Evolutionary conservation across 768 basidiomycete genomes (phyloP).

Genomic region (Grammothele lineata): DNA sequence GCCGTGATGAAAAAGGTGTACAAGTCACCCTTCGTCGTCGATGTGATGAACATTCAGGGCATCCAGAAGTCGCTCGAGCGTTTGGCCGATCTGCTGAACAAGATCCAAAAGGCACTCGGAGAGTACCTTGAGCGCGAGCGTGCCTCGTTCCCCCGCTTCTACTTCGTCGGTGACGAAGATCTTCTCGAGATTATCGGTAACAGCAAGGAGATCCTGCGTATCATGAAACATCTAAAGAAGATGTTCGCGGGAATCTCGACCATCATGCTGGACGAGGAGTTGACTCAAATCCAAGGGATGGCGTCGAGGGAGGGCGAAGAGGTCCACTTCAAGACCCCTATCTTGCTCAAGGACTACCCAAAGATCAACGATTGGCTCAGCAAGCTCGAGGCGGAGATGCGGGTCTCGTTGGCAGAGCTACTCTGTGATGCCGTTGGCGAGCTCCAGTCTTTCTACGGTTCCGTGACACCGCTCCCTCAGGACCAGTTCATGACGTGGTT

Average conservation of each 20-base stretch:
- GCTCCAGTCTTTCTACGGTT: conserved; percentile 75
- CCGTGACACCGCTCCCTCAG: conserved; percentile 52
- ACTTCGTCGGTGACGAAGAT: conserved; percentile 99
- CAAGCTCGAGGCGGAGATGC: conserved; percentile 90
- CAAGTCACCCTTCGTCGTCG: conserved; percentile 96
- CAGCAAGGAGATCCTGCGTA: conserved; percentile 95
- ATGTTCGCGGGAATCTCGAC: conserved; percentile 99
- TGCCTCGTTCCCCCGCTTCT: conserved; percentile 97
- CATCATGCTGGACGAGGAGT: conserved; percentile 79
- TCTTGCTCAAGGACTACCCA: conserved; percentile 87
- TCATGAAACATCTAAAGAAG: conserved; percentile 99
- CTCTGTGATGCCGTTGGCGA: conserved; percentile 78
- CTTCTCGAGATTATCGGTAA: conserved; percentile 98
- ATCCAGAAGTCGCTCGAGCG: conserved; percentile 98
- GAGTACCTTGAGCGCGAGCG: conserved; percentile 98
- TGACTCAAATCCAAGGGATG: conserved; percentile 89
- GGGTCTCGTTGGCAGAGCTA: conserved; percentile 77
- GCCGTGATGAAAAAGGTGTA: conserved; percentile 99
- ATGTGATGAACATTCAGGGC: conserved; percentile 93
- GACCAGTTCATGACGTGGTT: conserved; percentile 84
- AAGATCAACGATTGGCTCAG: conserved; percentile 99
- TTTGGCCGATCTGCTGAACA: conserved; percentile 90
- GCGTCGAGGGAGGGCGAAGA: conserved; percentile 95
- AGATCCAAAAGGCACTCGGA: conserved; percentile 98
- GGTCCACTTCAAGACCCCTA: conserved; percentile 77